Evolutionary conservation across 2,329 filamentous ascomycete genomes (phyloP).

Genomic region (Akanthomyces lecanii): DNA sequence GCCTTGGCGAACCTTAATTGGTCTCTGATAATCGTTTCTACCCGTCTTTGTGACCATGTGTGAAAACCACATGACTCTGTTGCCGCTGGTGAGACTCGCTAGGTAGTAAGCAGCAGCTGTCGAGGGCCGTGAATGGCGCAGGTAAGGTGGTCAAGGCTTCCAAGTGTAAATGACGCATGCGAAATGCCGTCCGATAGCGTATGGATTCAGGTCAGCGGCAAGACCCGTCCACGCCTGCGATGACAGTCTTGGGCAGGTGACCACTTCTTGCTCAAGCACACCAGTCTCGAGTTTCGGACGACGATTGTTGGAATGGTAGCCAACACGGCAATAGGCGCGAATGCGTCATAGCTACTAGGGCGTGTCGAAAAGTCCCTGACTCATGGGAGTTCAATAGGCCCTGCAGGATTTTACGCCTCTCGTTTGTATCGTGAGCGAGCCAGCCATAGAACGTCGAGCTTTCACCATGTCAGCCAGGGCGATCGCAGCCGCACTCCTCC

Average conservation of each 20-base stretch:
- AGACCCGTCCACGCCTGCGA: background rate
- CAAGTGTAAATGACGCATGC: background rate
- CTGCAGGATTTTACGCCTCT: background rate
- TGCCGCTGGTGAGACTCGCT: background rate
- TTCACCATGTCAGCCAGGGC: background rate
- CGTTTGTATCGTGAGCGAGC: background rate
- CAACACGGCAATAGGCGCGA: background rate
- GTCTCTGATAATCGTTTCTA: background rate
- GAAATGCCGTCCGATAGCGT: background rate
- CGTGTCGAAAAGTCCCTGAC: background rate
- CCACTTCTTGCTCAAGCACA: background rate
- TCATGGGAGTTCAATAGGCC: background rate
- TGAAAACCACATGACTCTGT: background rate
- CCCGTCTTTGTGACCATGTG: background rate
- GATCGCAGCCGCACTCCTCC: background rate
- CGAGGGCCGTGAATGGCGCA: background rate
- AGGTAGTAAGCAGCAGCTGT: background rate
- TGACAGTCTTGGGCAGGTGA: slow-evolving; percentile 2
- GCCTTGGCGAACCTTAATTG: background rate
- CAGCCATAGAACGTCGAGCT: background rate
- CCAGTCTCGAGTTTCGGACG: background rate
- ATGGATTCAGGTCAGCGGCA: background rate
- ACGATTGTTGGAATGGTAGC: background rate
- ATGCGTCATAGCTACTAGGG: background rate
- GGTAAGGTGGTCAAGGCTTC: slow-evolving; percentile 5